Evolutionary conservation across 2,329 filamentous ascomycete species (phyloP).

Genomic region (Sporothrix phasma): DNA sequence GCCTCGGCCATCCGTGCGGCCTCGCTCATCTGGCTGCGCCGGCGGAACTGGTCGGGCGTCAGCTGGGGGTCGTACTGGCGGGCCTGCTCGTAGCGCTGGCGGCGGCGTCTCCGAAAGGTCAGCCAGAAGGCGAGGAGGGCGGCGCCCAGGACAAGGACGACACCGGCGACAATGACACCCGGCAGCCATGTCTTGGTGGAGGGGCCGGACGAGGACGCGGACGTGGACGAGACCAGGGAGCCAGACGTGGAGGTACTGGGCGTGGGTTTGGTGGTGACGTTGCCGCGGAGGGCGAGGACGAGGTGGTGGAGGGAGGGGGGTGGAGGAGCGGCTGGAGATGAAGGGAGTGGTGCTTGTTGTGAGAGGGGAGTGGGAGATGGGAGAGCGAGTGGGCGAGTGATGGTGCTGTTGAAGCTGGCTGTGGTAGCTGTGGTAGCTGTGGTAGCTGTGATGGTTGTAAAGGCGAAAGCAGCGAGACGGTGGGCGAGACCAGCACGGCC

Average conservation of each 20-base stretch:
- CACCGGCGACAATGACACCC: constrained; percentile 21
- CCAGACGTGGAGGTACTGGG: not conserved
- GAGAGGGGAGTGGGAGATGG: not conserved
- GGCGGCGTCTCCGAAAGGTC: not conserved
- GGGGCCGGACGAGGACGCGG: not conserved
- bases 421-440: not conserved
- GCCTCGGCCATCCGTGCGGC: constrained; percentile 24
- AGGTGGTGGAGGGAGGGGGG: not conserved
- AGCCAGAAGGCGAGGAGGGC: not conserved
- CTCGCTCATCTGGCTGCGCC: constrained; percentile 23
- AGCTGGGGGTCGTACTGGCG: constrained; percentile 22
- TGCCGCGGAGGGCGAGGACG: not conserved
- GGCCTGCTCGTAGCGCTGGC: constrained; percentile 21
- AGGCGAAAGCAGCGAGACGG: not conserved
- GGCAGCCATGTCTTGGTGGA: constrained; percentile 2
- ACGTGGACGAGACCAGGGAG: not conserved
- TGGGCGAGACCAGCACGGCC: not conserved
- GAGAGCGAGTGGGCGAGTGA: not conserved
- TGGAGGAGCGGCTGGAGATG: not conserved
- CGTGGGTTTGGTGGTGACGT: not conserved
- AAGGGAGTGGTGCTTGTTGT: not conserved
- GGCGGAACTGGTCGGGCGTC: constrained; percentile 19
- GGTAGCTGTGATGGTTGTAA: not conserved
- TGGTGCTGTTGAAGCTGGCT: not conserved
- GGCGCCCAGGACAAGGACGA: constrained; percentile 21